Evolutionary conservation across 208 protist genomes (phyloP).

Genomic region (Trypanosoma conorhini): DNA sequence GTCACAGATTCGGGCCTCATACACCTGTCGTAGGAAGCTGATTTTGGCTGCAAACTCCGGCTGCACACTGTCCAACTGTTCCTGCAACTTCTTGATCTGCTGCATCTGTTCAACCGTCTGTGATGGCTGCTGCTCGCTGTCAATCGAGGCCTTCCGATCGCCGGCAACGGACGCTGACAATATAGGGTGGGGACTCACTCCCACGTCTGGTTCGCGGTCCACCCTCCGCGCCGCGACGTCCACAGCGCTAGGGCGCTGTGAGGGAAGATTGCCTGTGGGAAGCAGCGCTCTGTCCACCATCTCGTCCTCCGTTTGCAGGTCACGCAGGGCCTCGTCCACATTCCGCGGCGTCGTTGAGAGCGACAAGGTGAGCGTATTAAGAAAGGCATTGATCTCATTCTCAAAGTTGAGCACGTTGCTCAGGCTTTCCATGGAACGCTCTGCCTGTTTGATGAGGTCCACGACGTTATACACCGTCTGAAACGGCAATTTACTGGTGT

Average conservation of each 20-base stretch:
- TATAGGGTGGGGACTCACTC: background rate
- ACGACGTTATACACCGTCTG: conserved; percentile 50
- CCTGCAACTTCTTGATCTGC: conserved; percentile 66
- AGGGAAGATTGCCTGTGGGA: conserved; percentile 45
- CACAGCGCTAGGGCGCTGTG: background rate
- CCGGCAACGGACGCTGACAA: background rate
- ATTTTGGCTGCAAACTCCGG: conserved; percentile 89
- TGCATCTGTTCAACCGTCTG: conserved; percentile 34
- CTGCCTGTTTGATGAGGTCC: conserved; percentile 48
- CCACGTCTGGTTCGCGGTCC: conserved; percentile 1
- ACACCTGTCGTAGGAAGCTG: conserved; percentile 86
- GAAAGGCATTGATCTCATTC: conserved; percentile 84
- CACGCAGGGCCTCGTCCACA: conserved; percentile 18
- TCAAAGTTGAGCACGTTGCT: conserved; percentile 69
- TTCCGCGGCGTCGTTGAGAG: conserved; percentile 75
- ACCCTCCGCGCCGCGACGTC: background rate
- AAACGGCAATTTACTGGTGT: conserved; percentile 48
- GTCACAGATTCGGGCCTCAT: conserved; percentile 90
- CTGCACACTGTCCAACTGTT: conserved; percentile 72
- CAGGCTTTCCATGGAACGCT: conserved; percentile 57
- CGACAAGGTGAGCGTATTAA: conserved; percentile 84
- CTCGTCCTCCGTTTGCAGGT: conserved; percentile 6
- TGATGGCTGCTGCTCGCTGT: conserved; percentile 34
- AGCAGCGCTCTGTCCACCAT: conserved; percentile 51
- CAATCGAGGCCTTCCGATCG: background rate